Base-by-base conservation (phyloP, 345 rosid genomes). In the Conringia planisiliqua region DNA sequence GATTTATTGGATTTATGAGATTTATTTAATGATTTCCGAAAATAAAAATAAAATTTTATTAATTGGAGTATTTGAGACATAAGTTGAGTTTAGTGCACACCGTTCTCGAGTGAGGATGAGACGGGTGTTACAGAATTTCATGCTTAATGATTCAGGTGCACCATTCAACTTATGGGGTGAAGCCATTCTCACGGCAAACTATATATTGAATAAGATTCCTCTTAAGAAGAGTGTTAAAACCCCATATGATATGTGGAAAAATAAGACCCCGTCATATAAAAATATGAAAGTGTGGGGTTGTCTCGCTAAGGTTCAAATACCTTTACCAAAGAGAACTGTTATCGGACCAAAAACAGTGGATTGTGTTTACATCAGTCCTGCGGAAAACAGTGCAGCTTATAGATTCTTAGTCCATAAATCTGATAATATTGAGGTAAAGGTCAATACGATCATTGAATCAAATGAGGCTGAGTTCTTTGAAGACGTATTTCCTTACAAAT, bases 211-310 rank as follows among this genome's bases (percentile, higher is more conserved):
- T 11, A 47, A 50, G 8, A 20, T 35, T 9, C 35, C n/a, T 48
- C 20, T 2, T 16, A 20, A 24, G 5, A 48, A 48, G 10, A 16
- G 16, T 32, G 57, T 47, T 17, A 17, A 18, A 18, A 35, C 59
- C 4, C 33, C 10, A 3, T 66, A 66, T 66, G 58, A 66, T 1
- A 22, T 22, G 0, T 66, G 59, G 59, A n/a, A 43, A n/a, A n/a
- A 43, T 43, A 50, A 50, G 10, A 64, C n/a, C 6, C 56, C 68
- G 11, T 39, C 43, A 39, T 12, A 39, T 39, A 39, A 39, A 39
- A 39, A 39, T 39, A 14, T 39, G 43, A 65, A 65, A 44, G 42
- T 65, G 69, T 62, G 52, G 68, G 52, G 52, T 61, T 42, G 52
- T 43, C 38, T 62, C 2, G 54, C 68, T 7, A 42, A 42, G 36